phyloP scores from a whole-genome alignment of 2,329 filamentous ascomycete genomes.

The Stachybotrys chlorohalonatus region DNA sequence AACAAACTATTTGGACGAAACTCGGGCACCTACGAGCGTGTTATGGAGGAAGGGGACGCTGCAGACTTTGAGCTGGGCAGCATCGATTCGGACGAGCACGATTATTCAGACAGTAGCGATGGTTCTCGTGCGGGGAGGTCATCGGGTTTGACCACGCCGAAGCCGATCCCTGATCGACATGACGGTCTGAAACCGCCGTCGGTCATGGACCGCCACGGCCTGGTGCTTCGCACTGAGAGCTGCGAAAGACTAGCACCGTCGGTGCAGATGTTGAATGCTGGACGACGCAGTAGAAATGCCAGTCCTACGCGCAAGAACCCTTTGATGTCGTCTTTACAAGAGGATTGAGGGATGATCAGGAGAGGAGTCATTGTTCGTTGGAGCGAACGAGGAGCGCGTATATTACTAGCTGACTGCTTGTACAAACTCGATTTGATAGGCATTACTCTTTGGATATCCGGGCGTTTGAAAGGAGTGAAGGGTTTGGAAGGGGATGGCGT shows the following conservation, averaged over 20 bases:
- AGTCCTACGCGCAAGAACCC: slow-evolving; percentile 55
- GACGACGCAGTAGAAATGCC: slow-evolving; percentile 45
- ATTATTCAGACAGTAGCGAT: slow-evolving; percentile 53
- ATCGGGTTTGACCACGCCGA: slow-evolving; percentile 61
- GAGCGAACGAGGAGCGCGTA: neutral
- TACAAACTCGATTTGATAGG: neutral
- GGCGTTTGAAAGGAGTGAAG: no score
- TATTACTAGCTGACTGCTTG: neutral
- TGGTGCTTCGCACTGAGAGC: slow-evolving; percentile 78
- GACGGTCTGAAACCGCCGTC: slow-evolving; percentile 34
- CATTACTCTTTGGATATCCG: no score
- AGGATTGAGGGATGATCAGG: slow-evolving; percentile 16
- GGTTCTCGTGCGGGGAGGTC: slow-evolving; percentile 46
- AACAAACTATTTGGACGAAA: slow-evolving; percentile 58
- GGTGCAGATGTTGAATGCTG: slow-evolving; percentile 43
- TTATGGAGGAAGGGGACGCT: slow-evolving; percentile 71
- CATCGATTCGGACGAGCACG: slow-evolving; percentile 54
- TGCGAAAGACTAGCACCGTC: slow-evolving; percentile 63
- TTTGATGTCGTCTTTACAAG: slow-evolving; percentile 39
- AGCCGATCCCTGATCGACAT: slow-evolving; percentile 42
- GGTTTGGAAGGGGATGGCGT: no score
- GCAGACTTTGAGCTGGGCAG: slow-evolving; percentile 71
- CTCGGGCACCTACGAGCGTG: slow-evolving; percentile 63
- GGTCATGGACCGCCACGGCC: slow-evolving; percentile 56
- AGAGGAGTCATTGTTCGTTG: neutral